Evolutionary conservation across 2,329 filamentous ascomycete species (phyloP), one percentile per base, ranked within the genome.

Genomic region (Talaromyces sp.): DNA sequence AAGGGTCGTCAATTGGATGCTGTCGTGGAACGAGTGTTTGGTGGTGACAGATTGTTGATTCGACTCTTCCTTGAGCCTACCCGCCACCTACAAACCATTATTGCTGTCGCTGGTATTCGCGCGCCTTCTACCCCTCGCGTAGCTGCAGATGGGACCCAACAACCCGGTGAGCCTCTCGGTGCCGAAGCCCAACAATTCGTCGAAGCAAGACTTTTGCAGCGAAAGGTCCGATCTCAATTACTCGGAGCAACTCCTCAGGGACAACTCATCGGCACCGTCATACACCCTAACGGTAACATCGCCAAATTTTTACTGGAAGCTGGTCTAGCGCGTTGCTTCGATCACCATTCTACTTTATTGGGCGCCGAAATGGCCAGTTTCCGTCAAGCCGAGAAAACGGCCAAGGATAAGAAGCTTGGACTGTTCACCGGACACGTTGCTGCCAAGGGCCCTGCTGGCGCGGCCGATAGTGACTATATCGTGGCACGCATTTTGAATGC

Each of bases 311-410:
- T 99, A 43, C 84, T 99, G 45, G 86, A 93, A 67, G 89, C 91
- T 55, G 94, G 94, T 66, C 81, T 97, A 57, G 94, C 93, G 40
- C 84, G 91, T 68, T 97, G 93, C 78, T 91, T 92, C 63, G 94
- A 99, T 74, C 92, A 94, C 75, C 94, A 99, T 78, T 96, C 93
- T 0, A 95, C 91, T 39, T 81, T 97, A 77, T 83, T 99, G 10
- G 94, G 94, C 45, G 79, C 84, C 52, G 89, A 93, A 67, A 99
- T 99, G 94, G 86, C 88, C 41, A 74, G 83, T 59, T 84, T 97
- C 58, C 86, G 94, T 62, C 84, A 89, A 63, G 92, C 94, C 1
- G 94, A 99, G 78, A 93, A 89, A 73, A 79, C 83, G 59, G 94
- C 94, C 4, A 91, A 91, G 75, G 83, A 85, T 63, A 83, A 83